These are phyloP conservation scores for Gremmenia infestans DNA, from an alignment of 2,329 filamentous ascomycete species.

Conservation along the genomic window DNA sequence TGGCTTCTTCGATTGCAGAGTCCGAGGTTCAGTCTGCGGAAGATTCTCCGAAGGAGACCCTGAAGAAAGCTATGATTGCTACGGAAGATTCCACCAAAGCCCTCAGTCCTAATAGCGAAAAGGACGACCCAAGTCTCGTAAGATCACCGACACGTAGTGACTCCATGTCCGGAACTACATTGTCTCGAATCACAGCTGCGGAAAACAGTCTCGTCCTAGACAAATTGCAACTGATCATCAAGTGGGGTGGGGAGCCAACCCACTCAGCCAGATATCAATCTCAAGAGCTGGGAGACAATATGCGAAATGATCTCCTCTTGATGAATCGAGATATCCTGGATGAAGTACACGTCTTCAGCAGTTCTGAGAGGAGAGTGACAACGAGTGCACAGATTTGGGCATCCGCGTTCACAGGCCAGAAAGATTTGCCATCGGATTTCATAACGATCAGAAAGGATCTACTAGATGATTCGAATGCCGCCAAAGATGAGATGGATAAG, in stretches of 20 bases:
- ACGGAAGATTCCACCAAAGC: conserved; percentile 13
- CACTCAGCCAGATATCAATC: conserved; percentile 96
- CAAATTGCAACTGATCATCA: conserved; percentile 95
- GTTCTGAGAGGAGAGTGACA: conserved; percentile 88
- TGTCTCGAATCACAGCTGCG: conserved; percentile 88
- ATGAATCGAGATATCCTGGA: conserved; percentile 90
- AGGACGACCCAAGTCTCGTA: conserved; percentile 33
- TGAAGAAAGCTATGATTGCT: conserved; percentile 9
- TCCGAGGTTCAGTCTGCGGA: not conserved
- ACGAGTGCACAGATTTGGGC: conserved; percentile 97
- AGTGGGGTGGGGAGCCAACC: conserved; percentile 97
- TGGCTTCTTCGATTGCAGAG: conserved; percentile 8
- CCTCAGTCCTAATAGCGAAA: conserved; percentile 1
- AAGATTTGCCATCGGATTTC: conserved; percentile 78
- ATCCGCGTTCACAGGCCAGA: conserved; percentile 78
- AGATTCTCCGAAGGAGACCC: not conserved
- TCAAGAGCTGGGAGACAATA: conserved; percentile 89
- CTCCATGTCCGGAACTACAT: conserved; percentile 82
- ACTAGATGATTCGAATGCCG: conserved; percentile 94
- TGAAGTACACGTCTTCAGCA: conserved; percentile 92
- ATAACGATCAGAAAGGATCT: conserved; percentile 92
- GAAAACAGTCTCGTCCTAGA: conserved; percentile 92
- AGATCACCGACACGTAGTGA: conserved; percentile 63
- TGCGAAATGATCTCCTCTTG: conserved; percentile 88
- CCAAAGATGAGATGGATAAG: conserved; percentile 99